Percentiles rank a stretch among this genome's conserved stretches.
These are phyloP conservation scores for Leptographium flavum DNA, from an alignment of 2,329 filamentous ascomycete genomes.

Conservation along the genomic window DNA sequence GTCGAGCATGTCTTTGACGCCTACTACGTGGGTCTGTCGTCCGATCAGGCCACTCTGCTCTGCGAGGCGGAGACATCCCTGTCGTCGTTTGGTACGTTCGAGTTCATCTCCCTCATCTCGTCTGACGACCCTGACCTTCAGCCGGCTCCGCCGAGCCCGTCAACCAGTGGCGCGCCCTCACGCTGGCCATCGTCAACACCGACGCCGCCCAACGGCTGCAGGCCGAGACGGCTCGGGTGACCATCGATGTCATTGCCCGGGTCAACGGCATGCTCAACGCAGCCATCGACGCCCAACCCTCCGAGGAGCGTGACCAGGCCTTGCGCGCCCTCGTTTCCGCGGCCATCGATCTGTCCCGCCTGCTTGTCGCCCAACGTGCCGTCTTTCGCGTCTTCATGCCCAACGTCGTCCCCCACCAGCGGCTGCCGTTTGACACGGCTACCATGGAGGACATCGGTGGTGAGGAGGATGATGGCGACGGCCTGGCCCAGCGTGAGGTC, in stretches of 20 bases:
- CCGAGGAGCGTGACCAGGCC: conserved; percentile 30
- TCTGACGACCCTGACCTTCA: not conserved
- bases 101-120: not conserved
- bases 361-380: conserved; percentile 44
- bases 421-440: conserved; percentile 38
- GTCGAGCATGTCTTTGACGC: conserved; percentile 46
- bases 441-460: conserved; percentile 55
- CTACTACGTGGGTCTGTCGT: conserved; percentile 49
- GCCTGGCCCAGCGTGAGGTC: conserved; percentile 36
- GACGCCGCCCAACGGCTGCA: conserved; percentile 33
- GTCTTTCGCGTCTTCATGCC: conserved; percentile 43
- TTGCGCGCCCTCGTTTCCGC: conserved; percentile 37
- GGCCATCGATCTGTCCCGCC: conserved; percentile 40
- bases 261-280: conserved; percentile 22
- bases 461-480: conserved; percentile 27
- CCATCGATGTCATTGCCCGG: conserved; percentile 28
- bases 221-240: conserved; percentile 26
- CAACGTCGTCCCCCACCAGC: conserved; percentile 34
- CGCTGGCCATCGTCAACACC: conserved; percentile 42
- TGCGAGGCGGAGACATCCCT: conserved; percentile 33
- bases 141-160: conserved; percentile 21
- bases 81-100: conserved; percentile 23
- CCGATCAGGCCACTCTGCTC: conserved; percentile 36
- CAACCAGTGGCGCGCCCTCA: conserved; percentile 55
- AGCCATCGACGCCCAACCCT: not conserved